A percentile compares a stretch with the other conserved stretches of the same genome.
Evolutionary conservation across 352 stramenopile genomes (phyloP).

Genomic region (Phytophthora ramorum): DNA sequence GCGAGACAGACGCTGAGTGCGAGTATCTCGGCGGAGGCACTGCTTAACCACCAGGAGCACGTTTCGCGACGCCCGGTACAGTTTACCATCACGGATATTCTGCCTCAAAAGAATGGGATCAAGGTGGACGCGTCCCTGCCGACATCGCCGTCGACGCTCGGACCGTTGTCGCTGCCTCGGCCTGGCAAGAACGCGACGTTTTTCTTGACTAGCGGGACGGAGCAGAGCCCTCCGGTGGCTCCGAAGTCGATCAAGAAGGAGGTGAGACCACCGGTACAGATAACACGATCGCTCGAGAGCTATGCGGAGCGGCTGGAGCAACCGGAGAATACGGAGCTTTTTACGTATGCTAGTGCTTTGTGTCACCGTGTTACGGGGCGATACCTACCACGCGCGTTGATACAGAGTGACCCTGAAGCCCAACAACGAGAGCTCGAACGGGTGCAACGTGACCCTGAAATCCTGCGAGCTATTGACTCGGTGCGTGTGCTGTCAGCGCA

Average conservation of each 20-base stretch:
- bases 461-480: slow-evolving; percentile 58
- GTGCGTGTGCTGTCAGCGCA: slow-evolving; percentile 65
- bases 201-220: not conserved
- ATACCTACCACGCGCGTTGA: slow-evolving; percentile 55
- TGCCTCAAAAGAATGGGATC: slow-evolving; percentile 23
- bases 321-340: slow-evolving; percentile 72
- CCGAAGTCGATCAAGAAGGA: slow-evolving; percentile 22
- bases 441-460: slow-evolving; percentile 65
- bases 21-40: slow-evolving; percentile 46
- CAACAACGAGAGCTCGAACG: slow-evolving; percentile 66
- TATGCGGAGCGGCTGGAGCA: slow-evolving; percentile 51
- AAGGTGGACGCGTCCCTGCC: slow-evolving; percentile 2
- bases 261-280: slow-evolving; percentile 1
- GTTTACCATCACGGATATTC: slow-evolving; percentile 47
- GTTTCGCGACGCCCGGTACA: slow-evolving; percentile 7
- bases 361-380: slow-evolving; percentile 70
- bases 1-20: slow-evolving; percentile 33
- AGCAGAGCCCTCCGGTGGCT: slow-evolving; percentile 3
- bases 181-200: slow-evolving; percentile 4
- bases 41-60: slow-evolving; percentile 19
- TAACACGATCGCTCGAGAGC: slow-evolving; percentile 5
- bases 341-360: slow-evolving; percentile 69
- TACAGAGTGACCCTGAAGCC: slow-evolving; percentile 51
- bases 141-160: slow-evolving; percentile 6
- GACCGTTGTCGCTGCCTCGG: slow-evolving; percentile 23